A percentile compares a stretch with the other conserved stretches of the same genome.
These are phyloP conservation scores for Orbilia brochopaga DNA, from an alignment of 2,329 filamentous ascomycete species.

Conservation along the genomic window DNA sequence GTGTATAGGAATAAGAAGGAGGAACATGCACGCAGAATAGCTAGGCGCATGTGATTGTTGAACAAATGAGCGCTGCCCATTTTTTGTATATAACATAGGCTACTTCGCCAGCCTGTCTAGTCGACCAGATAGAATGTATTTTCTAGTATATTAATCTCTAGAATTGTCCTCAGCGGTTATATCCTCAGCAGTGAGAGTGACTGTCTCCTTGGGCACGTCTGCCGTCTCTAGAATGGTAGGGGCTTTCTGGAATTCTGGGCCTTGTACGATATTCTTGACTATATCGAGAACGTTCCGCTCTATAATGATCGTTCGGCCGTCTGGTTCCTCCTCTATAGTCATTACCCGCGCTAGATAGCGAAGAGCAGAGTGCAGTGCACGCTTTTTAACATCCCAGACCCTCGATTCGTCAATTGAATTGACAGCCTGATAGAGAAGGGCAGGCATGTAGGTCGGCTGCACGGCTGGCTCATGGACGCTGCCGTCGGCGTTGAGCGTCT, in stretches of 20 bases:
- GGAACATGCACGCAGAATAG: too few species aligned
- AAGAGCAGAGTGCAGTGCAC: background rate
- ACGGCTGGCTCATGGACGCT: slow-evolving; percentile 57
- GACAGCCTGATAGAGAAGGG: slow-evolving; percentile 55
- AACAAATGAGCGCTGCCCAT: background rate
- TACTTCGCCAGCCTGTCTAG: too few species aligned
- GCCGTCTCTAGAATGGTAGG: too few species aligned
- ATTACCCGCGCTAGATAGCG: slow-evolving; percentile 1
- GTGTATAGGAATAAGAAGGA: background rate
- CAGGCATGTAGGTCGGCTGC: slow-evolving; percentile 58
- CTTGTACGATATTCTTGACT: background rate
- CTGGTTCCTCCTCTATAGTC: background rate
- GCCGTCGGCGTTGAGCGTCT: slow-evolving; percentile 57
- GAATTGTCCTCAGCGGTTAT: too few species aligned
- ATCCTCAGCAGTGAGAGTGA: too few species aligned
- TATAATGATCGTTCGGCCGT: background rate
- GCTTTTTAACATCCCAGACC: background rate
- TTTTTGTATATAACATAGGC: too few species aligned
- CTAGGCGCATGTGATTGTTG: background rate
- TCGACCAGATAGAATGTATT: too few species aligned
- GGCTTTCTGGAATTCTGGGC: too few species aligned
- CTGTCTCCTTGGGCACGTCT: too few species aligned
- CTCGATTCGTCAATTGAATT: background rate
- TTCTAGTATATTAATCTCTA: too few species aligned
- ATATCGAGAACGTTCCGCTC: background rate